Conservation (phyloP, 1,284 basidiomycete species). For the Tremellales sp. region DNA sequence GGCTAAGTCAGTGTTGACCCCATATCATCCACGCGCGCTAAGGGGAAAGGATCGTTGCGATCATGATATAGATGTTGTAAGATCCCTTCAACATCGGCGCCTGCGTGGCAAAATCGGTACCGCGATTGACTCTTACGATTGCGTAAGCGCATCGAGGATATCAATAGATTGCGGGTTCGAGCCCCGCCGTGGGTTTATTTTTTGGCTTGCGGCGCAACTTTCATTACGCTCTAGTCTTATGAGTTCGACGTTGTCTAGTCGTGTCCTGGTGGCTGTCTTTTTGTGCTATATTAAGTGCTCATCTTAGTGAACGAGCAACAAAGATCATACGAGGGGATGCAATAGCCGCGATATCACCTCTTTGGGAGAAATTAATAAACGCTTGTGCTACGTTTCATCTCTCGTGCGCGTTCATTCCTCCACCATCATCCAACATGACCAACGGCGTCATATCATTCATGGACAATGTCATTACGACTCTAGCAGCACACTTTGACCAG, state of each 20-base stretch:
- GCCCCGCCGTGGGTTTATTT: constrained; percentile 3
- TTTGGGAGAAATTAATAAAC: background rate
- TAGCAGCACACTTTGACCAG: constrained; percentile 34
- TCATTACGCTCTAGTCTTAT: no score
- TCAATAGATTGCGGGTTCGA: constrained; percentile 3
- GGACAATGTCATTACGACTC: constrained; percentile 21
- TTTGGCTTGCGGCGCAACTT: background rate
- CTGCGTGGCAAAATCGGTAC: constrained; percentile 3
- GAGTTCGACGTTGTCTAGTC: background rate
- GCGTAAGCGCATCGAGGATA: background rate
- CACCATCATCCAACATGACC: constrained; percentile 3
- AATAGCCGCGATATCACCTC: background rate
- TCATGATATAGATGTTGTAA: no score
- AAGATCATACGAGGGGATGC: no score
- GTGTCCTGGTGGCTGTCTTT: background rate
- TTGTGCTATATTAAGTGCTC: background rate
- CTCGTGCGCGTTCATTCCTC: background rate
- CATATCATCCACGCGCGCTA: no score
- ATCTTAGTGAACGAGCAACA: no score
- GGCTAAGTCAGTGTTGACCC: no score
- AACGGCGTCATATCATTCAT: constrained; percentile 21
- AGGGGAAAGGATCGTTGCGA: no score
- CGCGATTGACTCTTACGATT: constrained; percentile 2
- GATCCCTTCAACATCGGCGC: no score
- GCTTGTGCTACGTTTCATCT: background rate